Evolutionary conservation across 257 asterid species (phyloP).

Genomic region (Ehretia macrophylla): DNA sequence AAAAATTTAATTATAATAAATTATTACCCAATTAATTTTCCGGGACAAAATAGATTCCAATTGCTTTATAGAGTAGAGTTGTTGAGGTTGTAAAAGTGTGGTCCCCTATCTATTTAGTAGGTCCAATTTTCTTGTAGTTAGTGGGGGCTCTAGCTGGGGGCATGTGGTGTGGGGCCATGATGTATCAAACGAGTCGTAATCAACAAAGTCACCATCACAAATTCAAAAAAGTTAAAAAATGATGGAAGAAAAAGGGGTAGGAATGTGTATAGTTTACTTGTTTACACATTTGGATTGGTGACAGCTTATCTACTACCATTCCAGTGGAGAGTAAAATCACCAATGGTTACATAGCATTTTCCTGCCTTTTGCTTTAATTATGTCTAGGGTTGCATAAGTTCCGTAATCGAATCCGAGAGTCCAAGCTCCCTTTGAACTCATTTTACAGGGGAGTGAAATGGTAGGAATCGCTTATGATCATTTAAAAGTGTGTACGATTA

Average conservation of each 20-base stretch:
- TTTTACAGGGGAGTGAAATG: too few species aligned
- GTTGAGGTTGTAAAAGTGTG: not conserved
- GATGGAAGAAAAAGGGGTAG: conserved; percentile 4
- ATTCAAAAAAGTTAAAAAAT: conserved; percentile 3
- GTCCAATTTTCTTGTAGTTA: conserved; percentile 1
- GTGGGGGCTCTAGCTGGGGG: conserved; percentile 26
- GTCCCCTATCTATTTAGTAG: not conserved
- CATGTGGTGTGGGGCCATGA: conserved; percentile 36
- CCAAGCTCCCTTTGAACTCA: too few species aligned
- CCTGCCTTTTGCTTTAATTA: not conserved
- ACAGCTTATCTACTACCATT: conserved; percentile 19
- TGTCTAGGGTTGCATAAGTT: too few species aligned
- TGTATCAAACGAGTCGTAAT: conserved; percentile 18
- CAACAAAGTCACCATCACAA: conserved; percentile 18
- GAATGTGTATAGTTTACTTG: not conserved
- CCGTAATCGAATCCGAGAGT: too few species aligned
- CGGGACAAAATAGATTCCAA: not conserved
- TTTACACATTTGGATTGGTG: conserved; percentile 15
- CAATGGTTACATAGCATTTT: not conserved
- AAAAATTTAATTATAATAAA: too few species aligned
- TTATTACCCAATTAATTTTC: too few species aligned
- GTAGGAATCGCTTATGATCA: too few species aligned
- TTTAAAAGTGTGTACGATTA: too few species aligned
- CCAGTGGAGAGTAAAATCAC: too few species aligned
- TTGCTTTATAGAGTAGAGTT: conserved; percentile 8